Conservation (phyloP, 331 rosid species). For the Saraca asoca region DNA sequence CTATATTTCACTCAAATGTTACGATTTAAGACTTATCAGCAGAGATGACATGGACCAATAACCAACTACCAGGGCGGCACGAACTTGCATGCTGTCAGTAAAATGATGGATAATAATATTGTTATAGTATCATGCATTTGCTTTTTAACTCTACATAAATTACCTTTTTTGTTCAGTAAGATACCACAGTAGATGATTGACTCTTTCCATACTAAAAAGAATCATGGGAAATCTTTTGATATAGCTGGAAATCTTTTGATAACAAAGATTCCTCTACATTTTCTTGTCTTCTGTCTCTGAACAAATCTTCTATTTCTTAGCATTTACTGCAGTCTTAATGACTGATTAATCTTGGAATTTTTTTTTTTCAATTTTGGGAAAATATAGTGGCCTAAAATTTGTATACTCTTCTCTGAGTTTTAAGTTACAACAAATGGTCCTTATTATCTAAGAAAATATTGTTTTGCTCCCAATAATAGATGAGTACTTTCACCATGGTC, state of each 20-base stretch:
- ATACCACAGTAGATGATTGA: no score
- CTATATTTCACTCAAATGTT: conserved; percentile 1
- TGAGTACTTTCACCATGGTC: conserved; percentile 99
- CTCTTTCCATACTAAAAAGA: no score
- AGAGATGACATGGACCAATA: background rate
- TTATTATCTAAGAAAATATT: conserved; percentile 30
- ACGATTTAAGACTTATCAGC: conserved; percentile 1
- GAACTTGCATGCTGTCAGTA: conserved; percentile 21
- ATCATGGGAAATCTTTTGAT: no score
- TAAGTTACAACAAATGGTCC: background rate
- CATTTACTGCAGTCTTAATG: background rate
- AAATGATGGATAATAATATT: conserved; percentile 1
- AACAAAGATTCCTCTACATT: no score
- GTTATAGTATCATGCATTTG: conserved; percentile 1
- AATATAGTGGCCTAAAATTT: background rate
- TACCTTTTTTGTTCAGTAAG: no score
- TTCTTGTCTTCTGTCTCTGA: background rate
- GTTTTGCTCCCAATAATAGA: conserved; percentile 46
- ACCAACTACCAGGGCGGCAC: background rate
- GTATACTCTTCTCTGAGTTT: no score
- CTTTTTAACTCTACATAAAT: background rate
- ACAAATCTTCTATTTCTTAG: background rate
- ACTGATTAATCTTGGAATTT: background rate
- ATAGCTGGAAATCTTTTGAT: no score
- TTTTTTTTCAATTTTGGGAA: background rate